phyloP scores from a whole-genome alignment of 2,329 filamentous ascomycete species.

The Nigrospora sphaerica region DNA sequence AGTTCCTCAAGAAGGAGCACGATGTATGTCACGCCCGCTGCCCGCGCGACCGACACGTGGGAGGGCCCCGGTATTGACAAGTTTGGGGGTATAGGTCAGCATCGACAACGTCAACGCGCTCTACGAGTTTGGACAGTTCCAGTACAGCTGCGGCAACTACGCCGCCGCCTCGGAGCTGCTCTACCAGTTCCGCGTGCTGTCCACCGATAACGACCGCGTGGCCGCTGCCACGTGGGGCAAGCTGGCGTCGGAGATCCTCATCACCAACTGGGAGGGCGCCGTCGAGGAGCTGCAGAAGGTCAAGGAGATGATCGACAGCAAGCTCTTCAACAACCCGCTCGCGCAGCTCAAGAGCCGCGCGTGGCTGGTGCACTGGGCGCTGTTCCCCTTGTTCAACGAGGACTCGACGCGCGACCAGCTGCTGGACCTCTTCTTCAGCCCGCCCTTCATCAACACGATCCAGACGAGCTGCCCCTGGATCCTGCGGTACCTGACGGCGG shows the following conservation, averaged over 20 bases:
- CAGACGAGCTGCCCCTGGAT: constrained; percentile 97
- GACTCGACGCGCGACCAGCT: constrained; percentile 84
- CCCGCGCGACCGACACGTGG: too few species aligned
- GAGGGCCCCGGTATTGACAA: constrained; percentile 1
- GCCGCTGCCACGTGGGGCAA: constrained; percentile 96
- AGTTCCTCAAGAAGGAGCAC: constrained; percentile 94
- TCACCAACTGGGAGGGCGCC: constrained; percentile 88
- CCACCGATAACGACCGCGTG: constrained; percentile 97
- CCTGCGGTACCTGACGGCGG: constrained; percentile 84
- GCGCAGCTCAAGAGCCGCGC: constrained; percentile 94
- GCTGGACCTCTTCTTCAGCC: constrained; percentile 94
- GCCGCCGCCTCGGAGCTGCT: constrained; percentile 82
- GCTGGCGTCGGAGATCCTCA: constrained; percentile 91
- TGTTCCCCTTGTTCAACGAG: constrained; percentile 99
- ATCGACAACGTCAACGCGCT: constrained; percentile 93
- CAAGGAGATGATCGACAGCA: constrained; percentile 85
- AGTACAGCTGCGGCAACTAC: constrained; percentile 97
- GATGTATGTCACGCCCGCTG: constrained; percentile 50
- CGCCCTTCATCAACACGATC: constrained; percentile 98
- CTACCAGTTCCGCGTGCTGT: constrained; percentile 96
- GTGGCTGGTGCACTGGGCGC: constrained; percentile 95
- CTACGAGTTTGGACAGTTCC: constrained; percentile 93
- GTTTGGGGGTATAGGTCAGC: constrained; percentile 64
- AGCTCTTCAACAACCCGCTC: constrained; percentile 92
- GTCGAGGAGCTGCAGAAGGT: constrained; percentile 88